Base-by-base conservation (phyloP, 2,329 filamentous ascomycete genomes). In the Cordyceps tenuipes region DNA sequence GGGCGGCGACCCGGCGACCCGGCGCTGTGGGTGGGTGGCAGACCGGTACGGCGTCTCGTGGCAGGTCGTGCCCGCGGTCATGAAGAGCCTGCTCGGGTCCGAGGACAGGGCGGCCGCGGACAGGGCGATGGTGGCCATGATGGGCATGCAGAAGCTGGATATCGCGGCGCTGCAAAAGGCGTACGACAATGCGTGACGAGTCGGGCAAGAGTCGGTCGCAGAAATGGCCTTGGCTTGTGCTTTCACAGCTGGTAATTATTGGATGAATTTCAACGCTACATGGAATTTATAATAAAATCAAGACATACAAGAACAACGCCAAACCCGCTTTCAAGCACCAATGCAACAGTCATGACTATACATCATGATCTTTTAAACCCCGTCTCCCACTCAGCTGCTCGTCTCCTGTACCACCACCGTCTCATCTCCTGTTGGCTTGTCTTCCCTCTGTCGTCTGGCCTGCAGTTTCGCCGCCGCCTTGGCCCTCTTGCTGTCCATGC, bases 1-100 rank as follows among this genome's bases (percentile, higher is more conserved):
- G 12, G 72, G 74, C 3, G 75, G 73, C 1, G 72, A 76, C 53
- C 65, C 66, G 62, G 62, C 66, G 8, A 70, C 68, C 58, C 69
- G 73, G 64, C 66, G 70, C 60, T 79, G 78, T 62, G 76, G 77
- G 3, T 80, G 77, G 78, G 50, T 79, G 47, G 69, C 66, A 5
- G 77, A 80, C 64, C 73, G 71, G 67, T 79, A 72, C 64, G 78
- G 78, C 3, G 66, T 80, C 12, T 64, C 67, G 13, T 80, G 78
- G 78, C 78, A 81, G 70, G 68, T 80, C 39, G 67, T 76, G 47
- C 77, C 78, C 5, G 71, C 62, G 62, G 62, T 52, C 21, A 62
- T 79, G 56, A 70, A 69, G 64, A 67, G 71, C 58, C 66, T 73
- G 66, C 57, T 77, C 62, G 53, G 62, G 2, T 66, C 69, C n/a